These are phyloP conservation scores for Sanghuangporus sanghuang DNA, from an alignment of 1,284 basidiomycete genomes.

Conservation along the genomic window DNA sequence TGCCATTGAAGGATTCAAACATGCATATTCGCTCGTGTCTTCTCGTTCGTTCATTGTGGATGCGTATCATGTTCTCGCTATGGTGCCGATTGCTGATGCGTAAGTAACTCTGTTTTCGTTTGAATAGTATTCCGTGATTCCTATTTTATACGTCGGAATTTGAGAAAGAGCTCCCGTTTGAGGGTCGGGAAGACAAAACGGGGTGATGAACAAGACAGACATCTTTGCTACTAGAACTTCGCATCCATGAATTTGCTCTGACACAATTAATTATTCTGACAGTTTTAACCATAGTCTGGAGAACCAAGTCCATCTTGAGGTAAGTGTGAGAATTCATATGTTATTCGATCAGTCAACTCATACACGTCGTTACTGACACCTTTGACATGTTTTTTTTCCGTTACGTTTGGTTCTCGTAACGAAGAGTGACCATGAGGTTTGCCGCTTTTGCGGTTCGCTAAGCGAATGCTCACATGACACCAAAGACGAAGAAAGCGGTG, in stretches of 20 bases:
- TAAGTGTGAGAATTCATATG: conserved; percentile 27
- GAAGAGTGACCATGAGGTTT: conserved; percentile 82
- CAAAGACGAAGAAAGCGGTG: conserved; percentile 20
- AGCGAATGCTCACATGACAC: conserved; percentile 70
- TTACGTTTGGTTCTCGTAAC: background rate
- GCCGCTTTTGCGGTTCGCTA: conserved; percentile 73
- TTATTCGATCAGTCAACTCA: background rate
- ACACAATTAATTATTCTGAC: background rate
- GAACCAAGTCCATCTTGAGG: conserved; percentile 76
- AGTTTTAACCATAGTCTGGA: conserved; percentile 82
- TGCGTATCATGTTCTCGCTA: conserved; percentile 76
- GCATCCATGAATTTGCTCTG: background rate
- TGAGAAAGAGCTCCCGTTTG: background rate
- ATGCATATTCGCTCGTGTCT: conserved; percentile 77
- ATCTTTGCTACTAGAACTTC: background rate
- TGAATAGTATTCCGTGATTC: background rate
- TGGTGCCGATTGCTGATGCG: conserved; percentile 89
- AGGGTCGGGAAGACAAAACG: background rate
- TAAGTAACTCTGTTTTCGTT: conserved; percentile 36
- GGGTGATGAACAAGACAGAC: background rate
- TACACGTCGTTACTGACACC: background rate
- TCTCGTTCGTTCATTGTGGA: conserved; percentile 88
- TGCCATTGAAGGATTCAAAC: conserved; percentile 51
- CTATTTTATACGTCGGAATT: background rate
- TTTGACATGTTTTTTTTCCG: background rate